Percentiles rank a stretch among this genome's conserved stretches.
Evolutionary conservation across 768 basidiomycete species (phyloP).

Genomic region (Leccinum ochraceum): DNA sequence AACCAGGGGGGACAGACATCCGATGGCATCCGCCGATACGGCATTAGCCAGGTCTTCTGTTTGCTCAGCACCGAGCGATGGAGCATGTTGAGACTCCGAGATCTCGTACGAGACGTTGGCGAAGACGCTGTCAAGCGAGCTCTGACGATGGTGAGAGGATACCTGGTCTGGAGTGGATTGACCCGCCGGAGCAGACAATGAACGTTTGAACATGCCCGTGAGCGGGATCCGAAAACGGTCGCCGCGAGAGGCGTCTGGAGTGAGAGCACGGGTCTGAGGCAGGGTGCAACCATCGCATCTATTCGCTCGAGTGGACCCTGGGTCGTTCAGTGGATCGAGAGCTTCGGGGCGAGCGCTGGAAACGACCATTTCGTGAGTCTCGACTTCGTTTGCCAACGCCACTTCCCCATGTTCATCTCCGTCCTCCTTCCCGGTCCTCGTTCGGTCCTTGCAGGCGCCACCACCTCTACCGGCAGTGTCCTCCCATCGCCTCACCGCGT

Average conservation of each 20-base stretch:
- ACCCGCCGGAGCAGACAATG: slow-evolving; percentile 55
- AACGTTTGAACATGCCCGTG: slow-evolving; percentile 67
- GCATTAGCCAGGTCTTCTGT: slow-evolving; percentile 23
- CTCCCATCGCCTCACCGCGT: slow-evolving; percentile 57
- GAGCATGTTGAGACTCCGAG: slow-evolving; percentile 18
- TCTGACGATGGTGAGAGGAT: slow-evolving; percentile 22
- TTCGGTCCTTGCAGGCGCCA: slow-evolving; percentile 1
- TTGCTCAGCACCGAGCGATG: slow-evolving; percentile 20
- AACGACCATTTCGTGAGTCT: slow-evolving; percentile 8
- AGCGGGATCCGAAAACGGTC: slow-evolving; percentile 49
- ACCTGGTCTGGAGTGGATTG: slow-evolving; percentile 17
- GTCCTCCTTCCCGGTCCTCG: slow-evolving; percentile 12
- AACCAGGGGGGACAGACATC: slow-evolving; percentile 32
- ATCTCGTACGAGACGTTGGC: slow-evolving; percentile 35
- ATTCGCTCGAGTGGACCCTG: slow-evolving; percentile 2
- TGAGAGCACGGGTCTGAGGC: slow-evolving; percentile 28
- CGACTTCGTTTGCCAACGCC: slow-evolving; percentile 17
- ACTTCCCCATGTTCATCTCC: slow-evolving; percentile 29
- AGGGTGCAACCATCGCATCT: slow-evolving; percentile 4
- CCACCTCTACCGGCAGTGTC: slow-evolving; percentile 12
- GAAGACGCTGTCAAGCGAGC: slow-evolving; percentile 32
- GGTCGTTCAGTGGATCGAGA: neutral
- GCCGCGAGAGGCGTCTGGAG: slow-evolving; percentile 28
- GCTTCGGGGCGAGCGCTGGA: neutral
- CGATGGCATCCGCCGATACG: slow-evolving; percentile 25